Evolutionary conservation across 176 grass and related monocot genomes (phyloP).

Genomic region (Oryza meridionalis): DNA sequence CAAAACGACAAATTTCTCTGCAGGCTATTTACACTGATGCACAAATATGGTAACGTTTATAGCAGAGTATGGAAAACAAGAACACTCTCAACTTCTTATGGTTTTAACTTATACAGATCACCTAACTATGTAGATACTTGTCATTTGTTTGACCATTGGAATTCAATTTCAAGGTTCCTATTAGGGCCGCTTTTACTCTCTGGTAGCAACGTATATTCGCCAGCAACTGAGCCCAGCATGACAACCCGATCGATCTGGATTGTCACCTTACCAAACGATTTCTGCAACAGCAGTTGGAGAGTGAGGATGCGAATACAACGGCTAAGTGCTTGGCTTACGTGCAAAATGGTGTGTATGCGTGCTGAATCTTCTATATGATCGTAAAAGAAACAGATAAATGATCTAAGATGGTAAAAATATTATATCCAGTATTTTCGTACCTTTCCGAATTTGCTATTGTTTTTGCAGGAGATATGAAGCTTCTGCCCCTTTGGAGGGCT

Average conservation of each 20-base stretch:
- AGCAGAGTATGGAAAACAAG: constrained; percentile 48
- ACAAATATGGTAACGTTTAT: constrained; percentile 53
- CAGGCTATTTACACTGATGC: constrained; percentile 71
- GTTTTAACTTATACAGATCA: constrained; percentile 49
- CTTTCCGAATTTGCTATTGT: constrained; percentile 99
- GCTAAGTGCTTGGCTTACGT: background rate
- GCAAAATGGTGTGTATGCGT: background rate
- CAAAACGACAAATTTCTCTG: constrained; percentile 52
- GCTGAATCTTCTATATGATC: background rate
- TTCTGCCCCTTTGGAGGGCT: constrained; percentile 99
- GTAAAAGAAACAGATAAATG: background rate
- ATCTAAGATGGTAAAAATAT: background rate
- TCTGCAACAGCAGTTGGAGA: constrained; percentile 55
- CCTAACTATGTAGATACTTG: constrained; percentile 39
- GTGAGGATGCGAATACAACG: background rate
- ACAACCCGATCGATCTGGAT: constrained; percentile 98
- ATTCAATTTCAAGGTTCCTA: constrained; percentile 97
- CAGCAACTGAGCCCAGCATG: constrained; percentile 95
- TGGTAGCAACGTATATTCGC: constrained; percentile 89
- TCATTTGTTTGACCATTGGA: constrained; percentile 99
- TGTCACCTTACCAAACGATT: constrained; percentile 94
- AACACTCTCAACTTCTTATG: constrained; percentile 46
- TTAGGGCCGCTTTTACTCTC: constrained; percentile 94
- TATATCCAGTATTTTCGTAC: constrained; percentile 44
- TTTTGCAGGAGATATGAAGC: constrained; percentile 99